Evolutionary conservation across 805 yeast genomes (phyloP).

Genomic region (Lachancea fermentati): DNA sequence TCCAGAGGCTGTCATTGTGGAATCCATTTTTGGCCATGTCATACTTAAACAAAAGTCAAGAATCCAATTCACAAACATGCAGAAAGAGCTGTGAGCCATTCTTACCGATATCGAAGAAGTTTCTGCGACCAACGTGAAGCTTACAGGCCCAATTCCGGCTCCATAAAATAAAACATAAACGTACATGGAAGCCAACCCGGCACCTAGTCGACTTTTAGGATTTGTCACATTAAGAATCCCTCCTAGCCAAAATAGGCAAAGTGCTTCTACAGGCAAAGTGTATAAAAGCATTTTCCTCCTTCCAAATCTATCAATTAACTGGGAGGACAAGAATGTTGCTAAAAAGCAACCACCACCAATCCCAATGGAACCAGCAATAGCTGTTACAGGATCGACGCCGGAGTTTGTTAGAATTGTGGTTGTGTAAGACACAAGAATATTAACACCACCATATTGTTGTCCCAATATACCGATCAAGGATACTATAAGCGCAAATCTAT

Average conservation of each 20-base stretch:
- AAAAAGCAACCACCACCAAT: slow-evolving; percentile 42
- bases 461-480: slow-evolving; percentile 46
- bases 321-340: slow-evolving; percentile 45
- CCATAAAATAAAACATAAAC: slow-evolving; percentile 42
- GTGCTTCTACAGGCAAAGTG: slow-evolving; percentile 56
- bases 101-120: slow-evolving; percentile 43
- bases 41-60: slow-evolving; percentile 45
- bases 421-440: slow-evolving; percentile 47
- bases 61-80: slow-evolving; percentile 43
- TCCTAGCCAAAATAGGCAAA: slow-evolving; percentile 49
- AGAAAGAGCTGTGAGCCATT: slow-evolving; percentile 46
- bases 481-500: slow-evolving; percentile 47
- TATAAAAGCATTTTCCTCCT: slow-evolving; percentile 45
- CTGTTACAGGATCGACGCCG: slow-evolving; percentile 38
- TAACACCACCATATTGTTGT: slow-evolving; percentile 53
- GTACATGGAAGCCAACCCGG: slow-evolving; percentile 42
- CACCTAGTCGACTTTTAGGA: slow-evolving; percentile 38
- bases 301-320: slow-evolving; percentile 46
- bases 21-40: slow-evolving; percentile 46
- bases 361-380: slow-evolving; percentile 46
- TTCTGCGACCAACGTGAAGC: slow-evolving; percentile 51
- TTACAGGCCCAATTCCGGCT: slow-evolving; percentile 50
- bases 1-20: slow-evolving; percentile 43
- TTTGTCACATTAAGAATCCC: slow-evolving; percentile 39
- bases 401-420: slow-evolving; percentile 43